Conservation (phyloP, 805 yeast species). For the Kodamaea lidongshanica region DNA sequence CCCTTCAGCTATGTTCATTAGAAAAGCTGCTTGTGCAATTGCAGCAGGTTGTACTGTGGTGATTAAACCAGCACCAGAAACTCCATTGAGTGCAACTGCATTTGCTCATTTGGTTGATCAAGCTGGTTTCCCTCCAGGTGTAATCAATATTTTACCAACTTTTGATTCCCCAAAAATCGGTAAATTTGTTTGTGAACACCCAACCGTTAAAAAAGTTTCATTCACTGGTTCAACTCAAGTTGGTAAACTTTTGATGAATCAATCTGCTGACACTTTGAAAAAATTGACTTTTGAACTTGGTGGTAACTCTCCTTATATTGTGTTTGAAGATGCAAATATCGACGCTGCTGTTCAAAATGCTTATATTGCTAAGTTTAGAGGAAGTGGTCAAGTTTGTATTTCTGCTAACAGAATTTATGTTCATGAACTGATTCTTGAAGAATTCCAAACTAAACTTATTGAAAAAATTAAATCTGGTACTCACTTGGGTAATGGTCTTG, state of each 20-base stretch:
- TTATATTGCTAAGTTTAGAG: constrained; percentile 62
- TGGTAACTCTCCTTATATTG: constrained; percentile 75
- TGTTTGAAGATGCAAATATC: constrained; percentile 67
- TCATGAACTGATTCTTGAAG: constrained; percentile 59
- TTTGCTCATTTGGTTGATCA: constrained; percentile 52
- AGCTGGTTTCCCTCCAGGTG: constrained; percentile 72
- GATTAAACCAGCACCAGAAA: constrained; percentile 70
- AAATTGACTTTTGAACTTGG: constrained; percentile 71
- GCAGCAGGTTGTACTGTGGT: constrained; percentile 79
- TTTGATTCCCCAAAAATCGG: constrained; percentile 46
- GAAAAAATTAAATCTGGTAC: constrained; percentile 33
- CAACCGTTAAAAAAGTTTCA: constrained; percentile 56
- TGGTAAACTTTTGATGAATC: constrained; percentile 61
- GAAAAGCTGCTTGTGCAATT: constrained; percentile 69
- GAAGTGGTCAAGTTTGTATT: constrained; percentile 77
- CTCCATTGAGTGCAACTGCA: constrained; percentile 70
- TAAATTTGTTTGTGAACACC: constrained; percentile 42
- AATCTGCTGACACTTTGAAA: constrained; percentile 57
- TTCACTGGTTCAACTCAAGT: constrained; percentile 77
- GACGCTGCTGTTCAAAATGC: constrained; percentile 64
- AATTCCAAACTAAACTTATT: constrained; percentile 46
- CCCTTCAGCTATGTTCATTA: constrained; percentile 72
- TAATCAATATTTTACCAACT: constrained; percentile 57
- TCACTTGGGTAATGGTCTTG: constrained; percentile 59
- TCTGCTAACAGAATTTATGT: constrained; percentile 70